phyloP scores from a whole-genome alignment of 192 early-diverging fungal genomes.

The Allomyces macrogynus region DNA sequence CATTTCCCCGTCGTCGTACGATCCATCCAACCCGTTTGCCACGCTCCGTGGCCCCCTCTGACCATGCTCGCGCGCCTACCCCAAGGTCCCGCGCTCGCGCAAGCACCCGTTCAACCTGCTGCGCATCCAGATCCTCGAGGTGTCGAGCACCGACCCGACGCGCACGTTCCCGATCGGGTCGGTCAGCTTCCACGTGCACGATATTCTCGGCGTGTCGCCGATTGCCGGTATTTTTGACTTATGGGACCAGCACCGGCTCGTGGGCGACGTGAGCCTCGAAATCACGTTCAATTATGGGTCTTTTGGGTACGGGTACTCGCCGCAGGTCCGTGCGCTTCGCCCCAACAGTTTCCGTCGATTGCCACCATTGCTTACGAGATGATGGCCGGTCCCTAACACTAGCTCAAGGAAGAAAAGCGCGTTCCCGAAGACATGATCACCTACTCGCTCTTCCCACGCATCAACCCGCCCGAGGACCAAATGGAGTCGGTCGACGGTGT shows the following conservation, averaged over 20 bases:
- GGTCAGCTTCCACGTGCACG: conserved; percentile 23
- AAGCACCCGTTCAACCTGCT: conserved; percentile 24
- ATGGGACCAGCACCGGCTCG: conserved; percentile 14
- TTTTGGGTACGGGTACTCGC: conserved; percentile 26
- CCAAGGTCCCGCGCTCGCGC: conserved; percentile 14
- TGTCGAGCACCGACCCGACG: conserved; percentile 3
- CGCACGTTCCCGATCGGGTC: conserved; percentile 8
- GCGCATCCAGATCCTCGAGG: conserved; percentile 10
- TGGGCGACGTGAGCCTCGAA: conserved; percentile 21
- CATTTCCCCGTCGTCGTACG: conserved; percentile 17
- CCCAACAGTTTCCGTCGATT: no score
- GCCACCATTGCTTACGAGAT: no score
- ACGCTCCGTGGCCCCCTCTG: no score
- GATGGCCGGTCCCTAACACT: no score
- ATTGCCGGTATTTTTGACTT: conserved; percentile 16
- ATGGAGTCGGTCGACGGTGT: conserved; percentile 12
- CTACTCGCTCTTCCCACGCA: conserved; percentile 21
- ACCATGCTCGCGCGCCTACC: no score
- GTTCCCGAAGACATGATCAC: conserved; percentile 12
- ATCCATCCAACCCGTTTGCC: no score
- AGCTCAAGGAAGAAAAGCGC: conserved; percentile 15
- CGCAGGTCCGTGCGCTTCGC: conserved; percentile 7
- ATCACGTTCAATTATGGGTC: conserved; percentile 23
- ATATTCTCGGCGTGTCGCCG: conserved; percentile 17
- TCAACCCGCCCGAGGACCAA: conserved; percentile 13